These are phyloP conservation scores for Termitomyces sp. DNA, from an alignment of 768 basidiomycete species.

Conservation along the genomic window DNA sequence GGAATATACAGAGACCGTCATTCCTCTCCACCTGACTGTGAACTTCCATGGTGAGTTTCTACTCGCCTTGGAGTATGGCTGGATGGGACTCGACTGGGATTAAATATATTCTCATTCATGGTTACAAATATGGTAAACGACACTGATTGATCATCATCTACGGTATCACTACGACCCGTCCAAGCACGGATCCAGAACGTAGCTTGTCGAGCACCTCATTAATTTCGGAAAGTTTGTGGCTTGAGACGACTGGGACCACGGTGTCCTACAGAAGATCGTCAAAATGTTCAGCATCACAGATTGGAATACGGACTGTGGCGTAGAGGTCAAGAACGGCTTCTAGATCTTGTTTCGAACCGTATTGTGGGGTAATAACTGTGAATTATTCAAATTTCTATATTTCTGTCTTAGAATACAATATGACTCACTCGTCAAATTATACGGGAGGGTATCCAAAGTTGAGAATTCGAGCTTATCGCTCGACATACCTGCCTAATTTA, in stretches of 20 bases:
- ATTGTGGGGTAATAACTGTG: constrained; percentile 5
- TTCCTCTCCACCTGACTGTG: too few relatives aligned
- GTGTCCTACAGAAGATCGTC: neutral
- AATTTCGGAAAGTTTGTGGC: constrained; percentile 5
- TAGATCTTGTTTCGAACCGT: constrained; percentile 7
- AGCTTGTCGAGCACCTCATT: constrained; percentile 4
- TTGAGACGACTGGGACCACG: constrained; percentile 1
- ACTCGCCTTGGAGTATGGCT: too few relatives aligned
- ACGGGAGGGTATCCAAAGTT: constrained; percentile 6
- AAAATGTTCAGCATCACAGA: neutral
- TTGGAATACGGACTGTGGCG: neutral
- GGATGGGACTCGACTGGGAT: too few relatives aligned
- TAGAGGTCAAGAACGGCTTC: constrained; percentile 6
- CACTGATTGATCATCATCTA: neutral
- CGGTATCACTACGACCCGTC: constrained; percentile 3
- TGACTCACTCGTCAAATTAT: constrained; percentile 5
- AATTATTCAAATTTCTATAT: neutral
- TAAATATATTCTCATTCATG: too few relatives aligned
- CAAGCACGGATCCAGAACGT: constrained; percentile 5
- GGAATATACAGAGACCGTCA: too few relatives aligned
- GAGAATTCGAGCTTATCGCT: constrained; percentile 10
- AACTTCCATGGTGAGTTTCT: too few relatives aligned
- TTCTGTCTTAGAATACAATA: neutral
- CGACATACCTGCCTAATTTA: constrained; percentile 2
- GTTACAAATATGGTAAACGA: too few relatives aligned